A percentile compares a stretch with the other conserved stretches of the same genome.
These are phyloP conservation scores for Cercospora sp. DNA, from an alignment of 2,329 filamentous ascomycete species.

Conservation along the genomic window DNA sequence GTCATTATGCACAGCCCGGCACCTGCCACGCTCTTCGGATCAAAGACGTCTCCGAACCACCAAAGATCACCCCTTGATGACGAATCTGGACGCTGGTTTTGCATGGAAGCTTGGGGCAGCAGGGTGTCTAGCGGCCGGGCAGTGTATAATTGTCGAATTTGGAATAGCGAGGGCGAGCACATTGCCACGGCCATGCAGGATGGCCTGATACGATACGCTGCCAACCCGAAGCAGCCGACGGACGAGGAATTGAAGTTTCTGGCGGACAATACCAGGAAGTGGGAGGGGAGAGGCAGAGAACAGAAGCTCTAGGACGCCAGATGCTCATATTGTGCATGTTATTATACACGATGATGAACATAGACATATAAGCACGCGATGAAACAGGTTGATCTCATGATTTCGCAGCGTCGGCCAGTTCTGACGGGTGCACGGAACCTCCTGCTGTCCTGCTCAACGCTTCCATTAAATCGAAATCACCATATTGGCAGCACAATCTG, in stretches of 20 bases:
- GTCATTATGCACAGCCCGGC: slow-evolving; percentile 51
- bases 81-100: slow-evolving; percentile 46
- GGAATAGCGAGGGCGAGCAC: slow-evolving; percentile 45
- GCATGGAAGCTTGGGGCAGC: slow-evolving; percentile 52
- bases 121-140: slow-evolving; percentile 48
- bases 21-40: slow-evolving; percentile 43
- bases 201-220: slow-evolving; percentile 44
- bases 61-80: slow-evolving; percentile 34
- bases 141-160: slow-evolving; percentile 51
- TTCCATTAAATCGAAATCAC: no score
- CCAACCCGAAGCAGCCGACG: slow-evolving; percentile 12
- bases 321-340: neutral
- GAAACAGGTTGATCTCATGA: neutral
- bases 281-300: neutral
- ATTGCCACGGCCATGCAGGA: slow-evolving; percentile 54
- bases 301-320: slow-evolving; percentile 9
- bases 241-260: slow-evolving; percentile 16
- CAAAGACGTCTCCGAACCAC: neutral
- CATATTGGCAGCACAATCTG: no score
- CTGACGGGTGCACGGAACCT: no score
- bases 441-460: no score
- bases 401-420: no score
- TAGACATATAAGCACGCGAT: neutral
- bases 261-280: neutral
- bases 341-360: no score